These are phyloP conservation scores for Citrullus colocynthis DNA, from an alignment of 306 rosid species.

Conservation along the genomic window DNA sequence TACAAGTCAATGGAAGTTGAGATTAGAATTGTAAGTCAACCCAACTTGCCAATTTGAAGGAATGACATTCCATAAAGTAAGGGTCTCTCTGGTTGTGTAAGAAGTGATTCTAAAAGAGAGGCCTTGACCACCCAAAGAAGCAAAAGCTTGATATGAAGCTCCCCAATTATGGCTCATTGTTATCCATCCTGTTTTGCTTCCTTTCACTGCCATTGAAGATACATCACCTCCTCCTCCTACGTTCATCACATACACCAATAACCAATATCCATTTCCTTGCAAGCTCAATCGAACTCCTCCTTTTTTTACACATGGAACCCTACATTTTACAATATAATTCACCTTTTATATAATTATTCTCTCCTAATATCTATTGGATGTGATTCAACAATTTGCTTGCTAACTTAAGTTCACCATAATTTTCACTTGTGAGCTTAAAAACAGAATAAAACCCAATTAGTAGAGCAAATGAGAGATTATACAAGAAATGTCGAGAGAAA, in stretches of 20 bases:
- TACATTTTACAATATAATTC: not conserved
- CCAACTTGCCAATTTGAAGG: slow-evolving; percentile 61
- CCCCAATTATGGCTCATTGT: slow-evolving; percentile 97
- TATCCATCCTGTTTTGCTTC: slow-evolving; percentile 71
- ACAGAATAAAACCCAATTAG: too few species aligned
- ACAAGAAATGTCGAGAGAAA: too few species aligned
- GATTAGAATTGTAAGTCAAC: slow-evolving; percentile 30
- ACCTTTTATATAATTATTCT: not conserved
- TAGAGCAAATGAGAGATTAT: too few species aligned
- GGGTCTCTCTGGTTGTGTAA: slow-evolving; percentile 47
- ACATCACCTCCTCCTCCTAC: slow-evolving; percentile 93
- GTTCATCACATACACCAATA: slow-evolving; percentile 84
- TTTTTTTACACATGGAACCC: slow-evolving; percentile 55
- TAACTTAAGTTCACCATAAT: too few species aligned
- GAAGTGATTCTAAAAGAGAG: slow-evolving; percentile 72
- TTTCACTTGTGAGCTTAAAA: too few species aligned
- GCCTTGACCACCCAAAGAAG: slow-evolving; percentile 55
- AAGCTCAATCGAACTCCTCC: slow-evolving; percentile 61
- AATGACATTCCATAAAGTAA: slow-evolving; percentile 55
- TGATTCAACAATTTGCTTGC: too few species aligned
- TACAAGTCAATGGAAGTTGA: not conserved
- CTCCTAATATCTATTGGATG: too few species aligned
- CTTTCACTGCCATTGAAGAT: slow-evolving; percentile 55
- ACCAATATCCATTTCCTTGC: slow-evolving; percentile 93
- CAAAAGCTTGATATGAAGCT: slow-evolving; percentile 82